Evolutionary conservation across 768 basidiomycete genomes (phyloP), one percentile per base, ranked within the genome.

Genomic region (Psilocybe sp.): DNA sequence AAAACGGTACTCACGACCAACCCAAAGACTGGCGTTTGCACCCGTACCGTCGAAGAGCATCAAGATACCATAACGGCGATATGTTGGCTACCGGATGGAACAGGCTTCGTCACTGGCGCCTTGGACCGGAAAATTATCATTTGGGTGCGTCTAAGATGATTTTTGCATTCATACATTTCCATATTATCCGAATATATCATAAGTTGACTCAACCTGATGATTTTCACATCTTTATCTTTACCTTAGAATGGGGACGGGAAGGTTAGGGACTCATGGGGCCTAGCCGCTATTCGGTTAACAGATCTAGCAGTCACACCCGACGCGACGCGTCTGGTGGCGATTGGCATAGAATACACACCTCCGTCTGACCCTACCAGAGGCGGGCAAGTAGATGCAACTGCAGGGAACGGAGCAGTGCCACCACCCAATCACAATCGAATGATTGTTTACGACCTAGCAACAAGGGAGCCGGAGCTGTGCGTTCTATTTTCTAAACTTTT

Each of bases 301-400:
- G 92, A 93, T 65, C 82, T 97, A 62, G 85, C 87, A 40, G 72
- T 97, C 53, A 85, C 93, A 3, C 92, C 94, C 18, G 91, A 96
- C 68, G 82, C 84, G 60, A 77, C 80, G 52, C 85, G 85, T 49
- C 72, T 99, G 52, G 83, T 99, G 39, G 87, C 89, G n/a, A 80
- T 92, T 46, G 93, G 92, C 31, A 81, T 89, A 77, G 75, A 69
- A 35, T 54, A 63, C 46, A 53, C 63, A 10, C 55, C 64, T 48
- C 54, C 63, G 12, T 50, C 55, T 13, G 53, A 48, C 31, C 51
- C 53, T 37, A 55, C 62, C 23, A 28, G 23, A 28, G 49, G 47
- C 60, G 42, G 43, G 46, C 42, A 38, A 54, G 40, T 62, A 64
- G 18, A 15, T 57, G 42, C 55, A 41, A 32, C 51, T 54, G 37